Evolutionary conservation across 2,329 filamentous ascomycete species (phyloP).

Genomic region (Diaporthe longicolla): DNA sequence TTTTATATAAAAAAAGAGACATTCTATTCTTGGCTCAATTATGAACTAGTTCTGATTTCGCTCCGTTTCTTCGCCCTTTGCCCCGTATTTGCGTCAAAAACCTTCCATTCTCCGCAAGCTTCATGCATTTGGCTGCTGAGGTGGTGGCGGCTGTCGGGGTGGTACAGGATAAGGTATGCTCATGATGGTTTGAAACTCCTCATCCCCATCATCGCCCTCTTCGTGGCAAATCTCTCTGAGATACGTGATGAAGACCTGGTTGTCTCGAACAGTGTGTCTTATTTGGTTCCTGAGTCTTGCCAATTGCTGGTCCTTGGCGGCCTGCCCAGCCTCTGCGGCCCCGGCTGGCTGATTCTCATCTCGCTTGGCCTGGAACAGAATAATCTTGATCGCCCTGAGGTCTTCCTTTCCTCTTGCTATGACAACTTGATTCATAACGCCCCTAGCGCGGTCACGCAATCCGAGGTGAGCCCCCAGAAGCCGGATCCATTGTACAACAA

Average conservation of each 20-base stretch:
- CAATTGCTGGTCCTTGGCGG: not conserved
- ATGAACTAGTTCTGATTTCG: too few relatives aligned
- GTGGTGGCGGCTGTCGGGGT: too few relatives aligned
- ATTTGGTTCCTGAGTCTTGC: not conserved
- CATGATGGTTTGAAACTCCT: not conserved
- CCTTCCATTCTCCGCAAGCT: too few relatives aligned
- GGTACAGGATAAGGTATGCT: too few relatives aligned
- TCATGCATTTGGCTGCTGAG: not conserved
- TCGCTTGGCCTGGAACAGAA: constrained; percentile 2
- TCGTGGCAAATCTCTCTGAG: not conserved
- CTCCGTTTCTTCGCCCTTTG: not conserved
- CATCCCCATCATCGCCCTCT: not conserved
- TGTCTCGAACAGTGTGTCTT: not conserved
- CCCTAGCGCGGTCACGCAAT: not conserved
- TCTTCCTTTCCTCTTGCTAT: not conserved
- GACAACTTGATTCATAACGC: not conserved
- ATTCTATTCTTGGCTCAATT: not conserved
- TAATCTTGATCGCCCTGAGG: not conserved
- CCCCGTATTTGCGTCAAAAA: fast-evolving
- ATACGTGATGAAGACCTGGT: not conserved
- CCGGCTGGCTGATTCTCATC: not conserved
- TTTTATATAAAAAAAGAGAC: not conserved
- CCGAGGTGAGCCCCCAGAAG: not conserved
- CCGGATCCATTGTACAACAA: not conserved
- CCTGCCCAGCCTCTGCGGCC: not conserved